Conservation (phyloP, 768 basidiomycete genomes). For the Pluteus cervinus region DNA sequence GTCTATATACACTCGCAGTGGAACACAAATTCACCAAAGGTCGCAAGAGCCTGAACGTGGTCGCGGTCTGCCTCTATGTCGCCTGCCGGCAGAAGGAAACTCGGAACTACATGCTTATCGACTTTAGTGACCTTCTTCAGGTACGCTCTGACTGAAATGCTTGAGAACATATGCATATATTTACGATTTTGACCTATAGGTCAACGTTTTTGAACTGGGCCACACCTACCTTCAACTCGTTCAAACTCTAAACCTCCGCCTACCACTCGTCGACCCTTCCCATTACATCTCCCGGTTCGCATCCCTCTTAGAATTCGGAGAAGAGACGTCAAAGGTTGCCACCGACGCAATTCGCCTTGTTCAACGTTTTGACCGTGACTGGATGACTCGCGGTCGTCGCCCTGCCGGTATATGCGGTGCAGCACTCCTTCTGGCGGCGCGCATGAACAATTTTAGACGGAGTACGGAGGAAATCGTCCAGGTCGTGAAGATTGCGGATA, state of each 20-base stretch:
- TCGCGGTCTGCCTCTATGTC: conserved; percentile 93
- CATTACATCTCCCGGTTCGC: conserved; percentile 97
- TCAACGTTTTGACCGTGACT: conserved; percentile 89
- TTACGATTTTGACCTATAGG: conserved; percentile 49
- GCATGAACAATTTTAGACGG: conserved; percentile 97
- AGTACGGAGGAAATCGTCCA: conserved; percentile 95
- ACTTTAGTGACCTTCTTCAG: conserved; percentile 95
- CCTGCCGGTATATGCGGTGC: conserved; percentile 98
- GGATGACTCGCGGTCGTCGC: conserved; percentile 93
- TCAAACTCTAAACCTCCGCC: conserved; percentile 75
- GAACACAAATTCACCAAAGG: conserved; percentile 94
- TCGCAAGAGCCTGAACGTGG: conserved; percentile 85
- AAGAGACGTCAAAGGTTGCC: conserved; percentile 87
- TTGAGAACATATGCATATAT: not conserved
- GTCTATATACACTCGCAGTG: conserved; percentile 90
- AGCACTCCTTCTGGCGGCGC: conserved; percentile 87
- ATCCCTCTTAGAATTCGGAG: conserved; percentile 91
- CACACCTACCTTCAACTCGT: conserved; percentile 94
- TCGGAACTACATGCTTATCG: conserved; percentile 93
- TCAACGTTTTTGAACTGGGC: conserved; percentile 96
- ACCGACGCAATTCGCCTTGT: conserved; percentile 92
- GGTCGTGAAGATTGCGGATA: conserved; percentile 98
- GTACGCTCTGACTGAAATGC: conserved; percentile 29
- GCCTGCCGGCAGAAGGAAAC: conserved; percentile 91
- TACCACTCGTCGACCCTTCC: conserved; percentile 91